Percentiles rank a stretch among this genome's conserved stretches.
Evolutionary conservation across 2,329 filamentous ascomycete species (phyloP).

Genomic region (Exophiala oligosperma): DNA sequence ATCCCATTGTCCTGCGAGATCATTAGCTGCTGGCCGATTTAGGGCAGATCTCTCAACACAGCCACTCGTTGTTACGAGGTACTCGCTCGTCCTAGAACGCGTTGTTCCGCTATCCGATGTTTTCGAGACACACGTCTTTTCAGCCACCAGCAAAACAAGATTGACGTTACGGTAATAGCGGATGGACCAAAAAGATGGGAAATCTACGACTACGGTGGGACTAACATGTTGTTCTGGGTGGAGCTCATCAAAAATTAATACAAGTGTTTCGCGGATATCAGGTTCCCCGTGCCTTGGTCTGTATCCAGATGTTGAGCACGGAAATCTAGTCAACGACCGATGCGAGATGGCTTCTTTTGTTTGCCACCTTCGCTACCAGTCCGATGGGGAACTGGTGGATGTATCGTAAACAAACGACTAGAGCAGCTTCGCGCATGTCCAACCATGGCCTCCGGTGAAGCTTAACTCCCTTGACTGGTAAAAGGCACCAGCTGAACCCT

Average conservation of each 20-base stretch:
- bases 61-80: background rate
- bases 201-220: background rate
- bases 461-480: background rate
- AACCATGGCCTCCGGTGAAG: conserved; percentile 5
- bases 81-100: no score
- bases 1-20: no score
- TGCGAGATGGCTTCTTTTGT: background rate
- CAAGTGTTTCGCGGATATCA: background rate
- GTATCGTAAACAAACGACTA: no score
- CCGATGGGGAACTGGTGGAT: background rate
- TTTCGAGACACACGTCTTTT: background rate
- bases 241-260: background rate
- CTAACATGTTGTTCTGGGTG: background rate
- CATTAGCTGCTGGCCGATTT: background rate
- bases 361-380: background rate
- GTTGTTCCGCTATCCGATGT: background rate
- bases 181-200: no score
- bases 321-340: background rate
- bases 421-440: background rate
- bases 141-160: background rate
- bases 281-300: background rate
- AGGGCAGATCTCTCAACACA: background rate
- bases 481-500: conserved; percentile 9
- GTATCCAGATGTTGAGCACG: background rate
- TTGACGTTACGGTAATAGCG: background rate